Conservation (phyloP, 2,329 filamentous ascomycete genomes). For the Colletotrichum godetiae region DNA sequence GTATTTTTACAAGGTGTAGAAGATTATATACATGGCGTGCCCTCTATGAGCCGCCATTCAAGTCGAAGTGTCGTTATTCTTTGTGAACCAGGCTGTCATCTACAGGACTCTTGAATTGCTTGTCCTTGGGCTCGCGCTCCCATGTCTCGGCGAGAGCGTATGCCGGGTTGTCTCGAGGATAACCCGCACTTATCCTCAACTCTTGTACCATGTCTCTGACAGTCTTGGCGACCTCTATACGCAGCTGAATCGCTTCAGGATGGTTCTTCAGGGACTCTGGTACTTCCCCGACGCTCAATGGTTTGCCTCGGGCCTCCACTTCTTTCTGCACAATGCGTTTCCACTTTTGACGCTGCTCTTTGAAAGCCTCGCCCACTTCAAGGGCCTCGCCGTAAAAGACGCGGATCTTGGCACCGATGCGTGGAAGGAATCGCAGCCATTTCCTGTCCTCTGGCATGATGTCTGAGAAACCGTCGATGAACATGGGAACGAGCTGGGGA, state of each 20-base stretch:
- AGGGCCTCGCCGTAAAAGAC: slow-evolving; percentile 84
- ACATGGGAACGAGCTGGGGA: slow-evolving; percentile 92
- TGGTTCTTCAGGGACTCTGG: slow-evolving; percentile 74
- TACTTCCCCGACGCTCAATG: slow-evolving; percentile 63
- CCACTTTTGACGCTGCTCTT: slow-evolving; percentile 82
- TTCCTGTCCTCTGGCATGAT: slow-evolving; percentile 87
- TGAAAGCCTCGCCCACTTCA: slow-evolving; percentile 80
- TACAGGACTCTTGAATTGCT: slow-evolving; percentile 63
- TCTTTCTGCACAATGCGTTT: slow-evolving; percentile 66
- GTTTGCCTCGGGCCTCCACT: slow-evolving; percentile 48
- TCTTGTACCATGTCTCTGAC: slow-evolving; percentile 85
- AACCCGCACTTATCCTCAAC: slow-evolving; percentile 77
- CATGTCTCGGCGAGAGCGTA: slow-evolving; percentile 85
- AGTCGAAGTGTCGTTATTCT: slow-evolving; percentile 1
- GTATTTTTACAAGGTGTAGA: background rate
- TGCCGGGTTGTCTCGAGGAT: slow-evolving; percentile 83
- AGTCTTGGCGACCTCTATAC: slow-evolving; percentile 82
- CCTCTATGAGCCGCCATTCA: background rate
- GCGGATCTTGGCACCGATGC: slow-evolving; percentile 75
- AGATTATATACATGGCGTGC: background rate
- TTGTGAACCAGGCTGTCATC: slow-evolving; percentile 60
- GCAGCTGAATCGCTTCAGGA: slow-evolving; percentile 75
- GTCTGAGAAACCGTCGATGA: slow-evolving; percentile 88
- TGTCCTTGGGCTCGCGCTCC: slow-evolving; percentile 62
- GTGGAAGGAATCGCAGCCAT: slow-evolving; percentile 85